Evolutionary conservation across 176 grass and related monocot genomes (phyloP), one percentile per base, ranked within the genome.

Genomic region (Triticum monococcum): DNA sequence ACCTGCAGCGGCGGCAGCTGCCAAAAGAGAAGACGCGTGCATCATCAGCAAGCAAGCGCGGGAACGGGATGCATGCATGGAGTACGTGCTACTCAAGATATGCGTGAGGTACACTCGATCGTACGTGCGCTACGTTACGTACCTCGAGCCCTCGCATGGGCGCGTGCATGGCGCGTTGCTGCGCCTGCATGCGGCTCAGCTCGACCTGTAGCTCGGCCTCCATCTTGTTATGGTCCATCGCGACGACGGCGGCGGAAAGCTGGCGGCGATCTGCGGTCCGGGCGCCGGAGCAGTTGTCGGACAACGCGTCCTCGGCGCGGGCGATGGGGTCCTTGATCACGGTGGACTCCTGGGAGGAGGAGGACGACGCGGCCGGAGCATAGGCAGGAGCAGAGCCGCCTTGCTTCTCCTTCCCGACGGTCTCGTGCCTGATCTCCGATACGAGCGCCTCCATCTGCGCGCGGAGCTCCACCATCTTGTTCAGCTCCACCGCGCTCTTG

Each of bases 401-500:
- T 18, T 60, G 73, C 22, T 82, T 75, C 75, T 82, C 68, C 41
- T 86, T 72, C 3, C 73, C 81, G 36, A 43, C 35, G 16, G 89
- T 78, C 12, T 88, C 82, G 25, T 89, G 80, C 82, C 93, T 87
- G 66, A 94, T 88, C 32, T 93, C 97, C 46, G 81, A 33, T 17
- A 93, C 92, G 12, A 99, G 86, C 25, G 64, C 80, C 86, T 99
- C 92, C 94, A 99, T 94, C 81, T 99, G 93, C 20, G 82, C 75
- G n/a, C 94, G 83, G 3, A 99, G 64, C 87, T 94, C 92, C 17
- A 87, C 85, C 90, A 99, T 96, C 91, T 90, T 99, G 84, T 94
- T 91, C 50, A 99, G 87, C 80, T 99, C 97, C 12, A 89, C 83
- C 25, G 90, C 87, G 70, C 90, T 94, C 81, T 94, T 96, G 4